These are phyloP conservation scores for Globisporangium heterothallicum DNA, from an alignment of 352 stramenopile genomes.

Conservation along the genomic window DNA sequence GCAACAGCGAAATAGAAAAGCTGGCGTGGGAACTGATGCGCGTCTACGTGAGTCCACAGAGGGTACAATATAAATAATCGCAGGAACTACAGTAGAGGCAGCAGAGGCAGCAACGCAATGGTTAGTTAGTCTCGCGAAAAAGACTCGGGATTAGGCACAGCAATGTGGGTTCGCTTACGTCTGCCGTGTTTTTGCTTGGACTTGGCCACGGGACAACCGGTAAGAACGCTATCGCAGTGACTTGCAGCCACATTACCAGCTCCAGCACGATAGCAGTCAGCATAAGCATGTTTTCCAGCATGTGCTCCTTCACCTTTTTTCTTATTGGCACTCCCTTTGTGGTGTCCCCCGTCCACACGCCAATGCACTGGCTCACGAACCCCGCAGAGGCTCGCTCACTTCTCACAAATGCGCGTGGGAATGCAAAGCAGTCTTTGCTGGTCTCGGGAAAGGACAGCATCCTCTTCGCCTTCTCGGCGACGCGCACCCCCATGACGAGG, in stretches of 20 bases:
- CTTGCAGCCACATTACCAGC: constrained; percentile 40
- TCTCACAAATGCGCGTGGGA: constrained; percentile 19
- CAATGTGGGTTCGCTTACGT: no score
- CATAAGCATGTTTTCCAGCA: constrained; percentile 30
- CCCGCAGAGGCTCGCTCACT: background rate
- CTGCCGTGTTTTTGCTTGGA: constrained; percentile 20
- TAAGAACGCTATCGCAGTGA: constrained; percentile 41
- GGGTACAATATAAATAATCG: constrained; percentile 39
- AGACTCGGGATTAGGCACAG: no score
- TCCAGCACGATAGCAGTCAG: constrained; percentile 30
- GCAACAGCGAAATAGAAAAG: constrained; percentile 37
- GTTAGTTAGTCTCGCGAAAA: no score
- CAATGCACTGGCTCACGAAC: constrained; percentile 12
- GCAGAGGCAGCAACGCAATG: background rate
- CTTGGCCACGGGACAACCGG: constrained; percentile 47
- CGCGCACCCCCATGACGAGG: constrained; percentile 23
- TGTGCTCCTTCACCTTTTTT: constrained; percentile 12
- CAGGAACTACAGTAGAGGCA: constrained; percentile 13
- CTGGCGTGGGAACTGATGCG: constrained; percentile 22
- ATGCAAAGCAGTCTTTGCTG: constrained; percentile 36
- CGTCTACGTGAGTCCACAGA: constrained; percentile 37
- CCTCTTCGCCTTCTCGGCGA: constrained; percentile 17
- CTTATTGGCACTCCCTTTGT: constrained; percentile 22
- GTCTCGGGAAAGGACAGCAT: constrained; percentile 34
- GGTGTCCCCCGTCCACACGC: constrained; percentile 32